phyloP scores from a whole-genome alignment of 148 eudicot genomes.

The Agrostemma githago region DNA sequence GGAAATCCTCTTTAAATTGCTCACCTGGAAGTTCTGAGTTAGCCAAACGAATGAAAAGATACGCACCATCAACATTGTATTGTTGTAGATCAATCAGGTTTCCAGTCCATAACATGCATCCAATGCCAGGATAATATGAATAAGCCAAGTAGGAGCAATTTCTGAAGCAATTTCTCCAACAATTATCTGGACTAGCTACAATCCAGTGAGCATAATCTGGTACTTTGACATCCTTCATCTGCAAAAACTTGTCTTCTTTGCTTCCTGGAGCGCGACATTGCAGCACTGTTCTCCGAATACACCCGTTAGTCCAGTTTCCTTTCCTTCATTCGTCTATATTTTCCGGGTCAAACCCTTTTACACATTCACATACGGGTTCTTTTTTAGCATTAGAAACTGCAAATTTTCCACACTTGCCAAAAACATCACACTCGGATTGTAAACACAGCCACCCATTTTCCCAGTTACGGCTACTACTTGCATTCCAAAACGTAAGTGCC shows the following conservation, averaged over 20 bases:
- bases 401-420: constrained; percentile 42
- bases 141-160: constrained; percentile 44
- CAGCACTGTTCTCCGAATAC: constrained; percentile 35
- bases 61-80: constrained; percentile 24
- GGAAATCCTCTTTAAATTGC: background rate
- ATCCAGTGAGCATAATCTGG: constrained; percentile 28
- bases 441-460: constrained; percentile 2
- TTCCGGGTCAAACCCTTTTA: constrained; percentile 40
- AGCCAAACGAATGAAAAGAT: constrained; percentile 38
- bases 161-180: constrained; percentile 27
- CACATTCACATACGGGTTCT: constrained; percentile 38
- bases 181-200: constrained; percentile 13
- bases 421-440: constrained; percentile 34
- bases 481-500: constrained; percentile 11
- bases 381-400: constrained; percentile 23
- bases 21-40: constrained; percentile 32
- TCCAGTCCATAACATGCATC: constrained; percentile 44
- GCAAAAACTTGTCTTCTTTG: constrained; percentile 38
- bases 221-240: constrained; percentile 29
- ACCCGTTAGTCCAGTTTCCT: constrained; percentile 50
- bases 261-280: constrained; percentile 23
- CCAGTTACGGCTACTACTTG: background rate
- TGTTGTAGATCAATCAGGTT: constrained; percentile 37
- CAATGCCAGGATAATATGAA: constrained; percentile 30
- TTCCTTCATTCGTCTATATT: constrained; percentile 31